phyloP scores from a whole-genome alignment of 1,284 basidiomycete species.

The Fomes fomentarius region DNA sequence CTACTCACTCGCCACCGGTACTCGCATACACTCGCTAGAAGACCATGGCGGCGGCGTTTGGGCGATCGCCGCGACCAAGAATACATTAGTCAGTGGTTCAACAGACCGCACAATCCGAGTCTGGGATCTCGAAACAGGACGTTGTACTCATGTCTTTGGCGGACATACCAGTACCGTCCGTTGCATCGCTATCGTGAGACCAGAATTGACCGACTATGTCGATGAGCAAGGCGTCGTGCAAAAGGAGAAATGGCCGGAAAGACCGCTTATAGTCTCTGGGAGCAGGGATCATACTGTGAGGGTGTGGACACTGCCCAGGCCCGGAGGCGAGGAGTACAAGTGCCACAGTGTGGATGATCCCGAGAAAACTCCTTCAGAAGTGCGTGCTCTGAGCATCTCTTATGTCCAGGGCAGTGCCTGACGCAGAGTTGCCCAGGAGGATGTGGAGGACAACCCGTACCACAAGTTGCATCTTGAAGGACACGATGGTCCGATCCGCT shows the following conservation, averaged over 20 bases:
- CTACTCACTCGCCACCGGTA: slow-evolving; percentile 82
- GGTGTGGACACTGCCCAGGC: slow-evolving; percentile 87
- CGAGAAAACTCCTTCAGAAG: slow-evolving; percentile 70
- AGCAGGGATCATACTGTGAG: slow-evolving; percentile 89
- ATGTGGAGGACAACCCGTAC: slow-evolving; percentile 87
- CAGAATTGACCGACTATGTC: slow-evolving; percentile 77
- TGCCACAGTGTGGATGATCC: slow-evolving; percentile 71
- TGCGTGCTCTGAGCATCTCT: slow-evolving; percentile 35
- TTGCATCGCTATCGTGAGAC: slow-evolving; percentile 86
- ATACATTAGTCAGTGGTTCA: slow-evolving; percentile 91
- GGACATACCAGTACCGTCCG: slow-evolving; percentile 94
- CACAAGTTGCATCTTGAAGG: slow-evolving; percentile 85
- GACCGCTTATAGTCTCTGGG: slow-evolving; percentile 89
- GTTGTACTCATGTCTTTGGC: slow-evolving; percentile 88
- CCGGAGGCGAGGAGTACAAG: slow-evolving; percentile 76
- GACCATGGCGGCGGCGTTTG: slow-evolving; percentile 96
- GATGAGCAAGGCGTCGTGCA: slow-evolving; percentile 57
- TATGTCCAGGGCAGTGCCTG: slow-evolving; percentile 3
- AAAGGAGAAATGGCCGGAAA: slow-evolving; percentile 81
- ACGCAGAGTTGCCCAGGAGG: slow-evolving; percentile 46
- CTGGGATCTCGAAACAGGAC: slow-evolving; percentile 83
- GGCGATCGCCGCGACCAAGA: slow-evolving; percentile 85
- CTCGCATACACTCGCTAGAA: slow-evolving; percentile 71
- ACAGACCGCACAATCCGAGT: slow-evolving; percentile 94
- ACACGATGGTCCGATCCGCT: slow-evolving; percentile 89